phyloP scores from a whole-genome alignment of 2,329 filamentous ascomycete species.

The Geosmithia putterillii region DNA sequence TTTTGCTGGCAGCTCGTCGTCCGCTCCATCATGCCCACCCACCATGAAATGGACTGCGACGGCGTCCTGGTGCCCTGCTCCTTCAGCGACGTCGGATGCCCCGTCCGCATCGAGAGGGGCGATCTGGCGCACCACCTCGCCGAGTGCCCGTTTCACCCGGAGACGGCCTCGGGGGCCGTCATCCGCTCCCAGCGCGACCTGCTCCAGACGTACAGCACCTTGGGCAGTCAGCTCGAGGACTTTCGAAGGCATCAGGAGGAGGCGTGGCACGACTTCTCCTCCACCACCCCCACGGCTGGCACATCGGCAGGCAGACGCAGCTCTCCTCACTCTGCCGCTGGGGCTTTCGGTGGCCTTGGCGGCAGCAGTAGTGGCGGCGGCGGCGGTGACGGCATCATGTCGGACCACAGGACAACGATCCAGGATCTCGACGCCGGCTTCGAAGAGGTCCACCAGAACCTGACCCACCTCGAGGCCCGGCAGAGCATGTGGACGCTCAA shows the following conservation, averaged over 20 bases:
- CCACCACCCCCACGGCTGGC: conserved; percentile 7
- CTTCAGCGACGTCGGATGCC: conserved; percentile 23
- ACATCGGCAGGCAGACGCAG: conserved; percentile 16
- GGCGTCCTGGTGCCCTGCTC: conserved; percentile 37
- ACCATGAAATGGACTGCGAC: conserved; percentile 34
- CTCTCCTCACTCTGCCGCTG: too few species aligned
- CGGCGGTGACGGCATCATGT: too few species aligned
- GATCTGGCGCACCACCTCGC: conserved; percentile 31
- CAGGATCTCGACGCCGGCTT: conserved; percentile 32
- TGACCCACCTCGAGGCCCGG: conserved; percentile 46
- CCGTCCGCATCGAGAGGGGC: conserved; percentile 18
- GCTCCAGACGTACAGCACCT: conserved; percentile 26
- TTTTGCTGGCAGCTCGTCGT: conserved; percentile 33
- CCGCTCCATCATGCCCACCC: conserved; percentile 31
- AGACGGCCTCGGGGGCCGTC: conserved; percentile 37
- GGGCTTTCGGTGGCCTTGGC: too few species aligned
- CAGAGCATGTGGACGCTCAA: conserved; percentile 51
- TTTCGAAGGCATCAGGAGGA: conserved; percentile 20
- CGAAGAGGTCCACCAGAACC: conserved; percentile 41
- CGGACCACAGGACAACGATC: conserved; percentile 19
- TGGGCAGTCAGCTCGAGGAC: conserved; percentile 20
- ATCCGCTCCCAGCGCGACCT: conserved; percentile 34
- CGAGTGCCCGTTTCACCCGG: conserved; percentile 37
- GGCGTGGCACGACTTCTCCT: conserved; percentile 14
- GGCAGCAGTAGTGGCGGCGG: conserved; percentile 15